Base-by-base conservation (phyloP, 768 basidiomycete genomes). In the Postia placenta region DNA sequence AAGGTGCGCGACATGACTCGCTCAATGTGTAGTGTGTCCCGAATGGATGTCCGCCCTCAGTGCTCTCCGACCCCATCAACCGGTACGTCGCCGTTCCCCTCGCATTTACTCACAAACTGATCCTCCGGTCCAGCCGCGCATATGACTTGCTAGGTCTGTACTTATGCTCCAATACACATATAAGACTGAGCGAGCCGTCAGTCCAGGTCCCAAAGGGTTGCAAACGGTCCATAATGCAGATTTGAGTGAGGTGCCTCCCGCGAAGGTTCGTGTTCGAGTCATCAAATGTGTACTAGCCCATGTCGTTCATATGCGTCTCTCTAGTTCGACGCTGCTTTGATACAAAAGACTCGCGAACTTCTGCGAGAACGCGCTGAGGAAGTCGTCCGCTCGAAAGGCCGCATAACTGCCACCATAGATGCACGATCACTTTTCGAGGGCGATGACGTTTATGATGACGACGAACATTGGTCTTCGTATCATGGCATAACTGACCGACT, bases 41-140 rank as follows among this genome's bases (percentile, higher is more conserved):
- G 25, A 24, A 24, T 36, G n/a, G 22, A 14, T 11, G 14, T 3
- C 14, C 23, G 35, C 36, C 25, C 23, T 24, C 48, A 54, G 83
- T 91, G 20, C 65, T 92, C 24, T 85, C 81, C 35, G 87, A 93
- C 59, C 75, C 81, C 11, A 80, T 85, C 60, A 69, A 79, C 54
- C 76, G 83, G 83, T 85, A 65, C 56, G 73, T 58, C 42, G 41
- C n/a, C n/a, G n/a, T n/a, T 23, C 20, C 43, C 53, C 38, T 15
- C 47, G 36, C 28, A 44, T 45, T 41, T 33, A 50, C 37, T 42
- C 42, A 45, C 42, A 30, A 26, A 36, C 37, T 33, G 44, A 39
- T 12, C 56, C 28, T n/a, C 22, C 36, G 46, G 40, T 27, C 20
- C 55, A 83, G 88, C 19, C 81, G 80, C 44, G 79, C 90, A 5